Evolutionary conservation across 768 basidiomycete species (phyloP).

Genomic region (Royoungia palumana): DNA sequence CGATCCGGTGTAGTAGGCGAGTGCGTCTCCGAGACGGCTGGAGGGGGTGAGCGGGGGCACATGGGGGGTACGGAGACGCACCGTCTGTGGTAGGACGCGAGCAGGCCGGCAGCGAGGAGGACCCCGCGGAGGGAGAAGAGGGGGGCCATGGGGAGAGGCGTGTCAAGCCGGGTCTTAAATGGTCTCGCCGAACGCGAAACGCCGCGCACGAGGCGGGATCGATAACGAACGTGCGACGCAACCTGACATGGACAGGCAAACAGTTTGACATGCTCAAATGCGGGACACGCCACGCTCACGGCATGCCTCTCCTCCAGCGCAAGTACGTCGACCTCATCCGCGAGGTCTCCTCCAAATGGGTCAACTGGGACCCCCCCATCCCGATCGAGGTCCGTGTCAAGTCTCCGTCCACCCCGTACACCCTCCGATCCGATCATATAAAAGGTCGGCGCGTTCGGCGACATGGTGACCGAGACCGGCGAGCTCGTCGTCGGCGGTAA

Average conservation of each 20-base stretch:
- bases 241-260: too few species aligned
- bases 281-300: too few species aligned
- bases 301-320: conserved; percentile 19
- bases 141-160: neutral
- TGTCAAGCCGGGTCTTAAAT: too few species aligned
- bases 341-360: conserved; percentile 34
- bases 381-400: conserved; percentile 29
- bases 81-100: conserved; percentile 20
- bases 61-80: neutral
- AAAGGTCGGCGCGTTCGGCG: conserved; percentile 37
- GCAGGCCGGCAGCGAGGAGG: conserved; percentile 18
- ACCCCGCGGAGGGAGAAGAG: conserved; percentile 14
- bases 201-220: too few species aligned
- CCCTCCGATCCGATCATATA: neutral
- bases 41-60: neutral
- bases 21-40: conserved; percentile 15
- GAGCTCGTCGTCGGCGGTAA: conserved; percentile 30
- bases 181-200: neutral
- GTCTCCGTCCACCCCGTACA: neutral
- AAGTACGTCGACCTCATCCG: conserved; percentile 38
- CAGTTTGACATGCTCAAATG: too few species aligned
- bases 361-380: conserved; percentile 37
- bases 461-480: conserved; percentile 29
- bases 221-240: too few species aligned
- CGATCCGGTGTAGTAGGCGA: conserved; percentile 31